Percentiles rank a stretch among this genome's conserved stretches.
phyloP scores from a whole-genome alignment of 2,329 filamentous ascomycete species.

The Plenodomus tracheiphilus region DNA sequence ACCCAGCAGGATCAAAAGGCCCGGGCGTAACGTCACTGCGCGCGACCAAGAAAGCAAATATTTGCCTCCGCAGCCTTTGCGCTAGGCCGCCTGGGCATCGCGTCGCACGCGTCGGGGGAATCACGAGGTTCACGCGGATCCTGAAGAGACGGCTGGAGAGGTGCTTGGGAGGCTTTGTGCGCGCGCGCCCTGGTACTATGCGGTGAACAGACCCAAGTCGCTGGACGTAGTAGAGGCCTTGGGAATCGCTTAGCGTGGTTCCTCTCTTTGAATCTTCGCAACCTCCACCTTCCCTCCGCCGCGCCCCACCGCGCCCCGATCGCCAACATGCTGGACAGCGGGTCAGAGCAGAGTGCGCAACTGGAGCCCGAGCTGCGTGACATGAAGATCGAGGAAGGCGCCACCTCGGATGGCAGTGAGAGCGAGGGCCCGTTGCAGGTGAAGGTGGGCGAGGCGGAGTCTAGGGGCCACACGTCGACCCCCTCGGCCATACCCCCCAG shows the following conservation, averaged over 20 bases:
- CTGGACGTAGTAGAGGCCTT: neutral
- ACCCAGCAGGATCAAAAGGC: neutral
- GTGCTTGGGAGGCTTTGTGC: neutral
- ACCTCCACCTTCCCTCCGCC: slow-evolving; percentile 7
- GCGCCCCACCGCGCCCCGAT: slow-evolving; percentile 16
- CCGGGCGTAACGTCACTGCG: neutral
- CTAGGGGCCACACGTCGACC: slow-evolving; percentile 9
- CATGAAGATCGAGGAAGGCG: slow-evolving; percentile 52
- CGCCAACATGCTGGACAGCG: slow-evolving; percentile 45
- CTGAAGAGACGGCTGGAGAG: neutral
- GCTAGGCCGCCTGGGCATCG: neutral
- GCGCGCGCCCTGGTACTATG: neutral
- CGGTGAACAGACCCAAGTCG: neutral
- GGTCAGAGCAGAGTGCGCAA: slow-evolving; percentile 38
- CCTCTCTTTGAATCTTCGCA: slow-evolving; percentile 12
- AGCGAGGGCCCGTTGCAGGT: slow-evolving; percentile 23
- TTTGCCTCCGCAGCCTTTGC: neutral
- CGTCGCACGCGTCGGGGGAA: neutral
- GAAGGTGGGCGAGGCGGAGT: slow-evolving; percentile 30
- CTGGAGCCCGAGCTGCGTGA: slow-evolving; percentile 51
- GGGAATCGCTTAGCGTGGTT: slow-evolving; percentile 3
- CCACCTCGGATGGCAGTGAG: slow-evolving; percentile 17
- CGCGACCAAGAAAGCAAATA: neutral
- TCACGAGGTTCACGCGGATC: neutral
- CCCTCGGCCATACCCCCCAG: slow-evolving; percentile 32